Evolutionary conservation across 2,329 filamentous ascomycete genomes (phyloP), one percentile per base, ranked within the genome.

Genomic region (Torrubiellomyces zombiae): DNA sequence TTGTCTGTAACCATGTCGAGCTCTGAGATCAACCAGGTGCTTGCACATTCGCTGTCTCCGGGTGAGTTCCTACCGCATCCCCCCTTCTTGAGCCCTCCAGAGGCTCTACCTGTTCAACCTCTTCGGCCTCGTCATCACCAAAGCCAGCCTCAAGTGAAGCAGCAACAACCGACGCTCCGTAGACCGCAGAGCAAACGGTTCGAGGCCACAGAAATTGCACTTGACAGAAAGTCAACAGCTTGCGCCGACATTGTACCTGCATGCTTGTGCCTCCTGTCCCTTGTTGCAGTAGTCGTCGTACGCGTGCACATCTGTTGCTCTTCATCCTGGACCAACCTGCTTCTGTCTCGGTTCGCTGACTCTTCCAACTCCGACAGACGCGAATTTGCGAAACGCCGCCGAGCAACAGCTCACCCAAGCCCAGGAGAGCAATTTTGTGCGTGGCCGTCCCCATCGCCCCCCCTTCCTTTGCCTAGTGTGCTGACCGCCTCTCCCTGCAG

Each of bases 21-120:
- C 63, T 60, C 91, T 78, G 82, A 95, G 63, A 91, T 95, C 64
- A 92, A 86, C 65, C 77, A 83, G 62, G 86, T 98, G 63, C 78
- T 98, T 65, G 74, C 82, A 59, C 86, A 85, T 64, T 95, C 89
- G 55, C 74, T 95, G 60, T 91, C 85, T 50, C 68, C 85, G 50
- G 86, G 89, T 95, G 63, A 54, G 77, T 56, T 38, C 25, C 20
- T 19, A 23, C 20, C 27, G 21, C 18, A 21, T 24, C 27, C n/a
- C n/a, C n/a, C n/a, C n/a, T n/a, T n/a, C n/a, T n/a, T 26, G 21
- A 26, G 21, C 12, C 21, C 33, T 9, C 17, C 37, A 8, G 39
- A 46, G 23, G 31, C n/a, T n/a, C n/a, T n/a, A n/a, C n/a, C n/a
- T n/a, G n/a, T 34, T 12, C 32, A 38, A 22, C 30, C 43, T 17